Evolutionary conservation across 805 yeast species (phyloP).

Genomic region (Starmerella geochares): DNA sequence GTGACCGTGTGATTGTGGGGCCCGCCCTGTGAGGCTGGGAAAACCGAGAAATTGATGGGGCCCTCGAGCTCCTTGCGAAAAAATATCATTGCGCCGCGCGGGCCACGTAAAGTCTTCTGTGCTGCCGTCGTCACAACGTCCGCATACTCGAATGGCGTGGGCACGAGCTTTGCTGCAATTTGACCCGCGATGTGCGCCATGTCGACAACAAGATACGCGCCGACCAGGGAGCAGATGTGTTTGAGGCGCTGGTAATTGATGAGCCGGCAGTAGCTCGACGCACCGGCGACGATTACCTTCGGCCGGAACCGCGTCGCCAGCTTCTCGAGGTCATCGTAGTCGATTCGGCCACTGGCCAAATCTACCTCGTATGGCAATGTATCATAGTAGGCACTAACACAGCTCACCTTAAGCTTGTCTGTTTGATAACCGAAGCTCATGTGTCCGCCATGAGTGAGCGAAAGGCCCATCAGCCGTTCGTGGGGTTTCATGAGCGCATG

Average conservation of each 20-base stretch:
- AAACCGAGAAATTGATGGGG: constrained; percentile 92
- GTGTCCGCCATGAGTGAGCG: constrained; percentile 97
- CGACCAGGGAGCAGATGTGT: constrained; percentile 87
- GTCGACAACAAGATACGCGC: constrained; percentile 90
- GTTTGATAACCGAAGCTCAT: constrained; percentile 98
- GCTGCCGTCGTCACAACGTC: constrained; percentile 98
- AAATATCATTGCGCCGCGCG: constrained; percentile 99
- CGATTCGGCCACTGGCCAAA: constrained; percentile 84
- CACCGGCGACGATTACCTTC: constrained; percentile 92
- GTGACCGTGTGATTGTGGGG: constrained; percentile 98
- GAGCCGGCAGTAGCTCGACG: constrained; percentile 92
- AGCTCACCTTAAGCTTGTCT: constrained; percentile 81
- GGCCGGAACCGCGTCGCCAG: constrained; percentile 88
- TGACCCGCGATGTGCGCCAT: constrained; percentile 99
- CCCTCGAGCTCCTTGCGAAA: constrained; percentile 92
- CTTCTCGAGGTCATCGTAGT: constrained; percentile 87
- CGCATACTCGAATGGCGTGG: constrained; percentile 91
- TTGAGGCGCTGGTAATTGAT: constrained; percentile 94
- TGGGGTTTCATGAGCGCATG: constrained; percentile 90
- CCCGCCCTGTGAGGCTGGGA: constrained; percentile 99
- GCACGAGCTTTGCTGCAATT: constrained; percentile 87
- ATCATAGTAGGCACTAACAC: constrained; percentile 90
- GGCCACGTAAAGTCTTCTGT: constrained; percentile 96
- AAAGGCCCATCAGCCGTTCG: constrained; percentile 95
- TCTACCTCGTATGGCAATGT: constrained; percentile 97